Conservation (phyloP, 108 stramenopile species). For the Nannochloropsis salina region DNA sequence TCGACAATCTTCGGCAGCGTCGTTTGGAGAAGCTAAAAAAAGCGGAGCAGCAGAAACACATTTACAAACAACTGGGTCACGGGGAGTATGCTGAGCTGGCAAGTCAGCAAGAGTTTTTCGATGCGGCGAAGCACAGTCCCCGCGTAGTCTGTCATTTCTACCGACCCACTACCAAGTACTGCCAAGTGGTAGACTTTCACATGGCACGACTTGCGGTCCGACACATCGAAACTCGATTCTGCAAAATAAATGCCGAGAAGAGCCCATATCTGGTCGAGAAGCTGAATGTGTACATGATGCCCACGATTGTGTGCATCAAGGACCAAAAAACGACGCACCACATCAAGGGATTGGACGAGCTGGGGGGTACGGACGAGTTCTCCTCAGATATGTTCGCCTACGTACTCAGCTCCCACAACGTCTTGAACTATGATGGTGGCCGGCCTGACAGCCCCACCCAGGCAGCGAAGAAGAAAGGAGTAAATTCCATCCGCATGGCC, state of each 20-base stretch:
- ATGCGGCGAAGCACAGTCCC: conserved; percentile 69
- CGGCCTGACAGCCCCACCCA: background rate
- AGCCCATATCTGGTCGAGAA: conserved; percentile 89
- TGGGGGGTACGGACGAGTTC: conserved; percentile 90
- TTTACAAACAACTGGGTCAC: conserved; percentile 63
- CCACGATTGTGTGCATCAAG: conserved; percentile 84
- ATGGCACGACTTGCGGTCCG: conserved; percentile 68
- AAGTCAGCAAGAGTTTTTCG: conserved; percentile 76
- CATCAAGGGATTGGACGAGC: conserved; percentile 86
- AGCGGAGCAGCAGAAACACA: conserved; percentile 56
- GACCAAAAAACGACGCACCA: conserved; percentile 87
- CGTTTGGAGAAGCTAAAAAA: conserved; percentile 70
- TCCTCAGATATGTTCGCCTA: conserved; percentile 68
- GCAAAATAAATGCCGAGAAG: conserved; percentile 91
- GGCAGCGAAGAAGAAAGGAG: conserved; percentile 19
- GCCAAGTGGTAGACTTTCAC: conserved; percentile 84
- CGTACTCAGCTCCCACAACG: conserved; percentile 35
- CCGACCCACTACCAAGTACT: conserved; percentile 75
- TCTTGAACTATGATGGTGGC: background rate
- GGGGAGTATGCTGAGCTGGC: conserved; percentile 74
- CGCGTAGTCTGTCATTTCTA: conserved; percentile 93
- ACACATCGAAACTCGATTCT: conserved; percentile 90
- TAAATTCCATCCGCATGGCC: background rate
- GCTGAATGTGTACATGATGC: conserved; percentile 87
- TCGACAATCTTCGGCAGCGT: conserved; percentile 73